Conservation (phyloP, 1,139 yeast species). For the Spathaspora sp. region DNA sequence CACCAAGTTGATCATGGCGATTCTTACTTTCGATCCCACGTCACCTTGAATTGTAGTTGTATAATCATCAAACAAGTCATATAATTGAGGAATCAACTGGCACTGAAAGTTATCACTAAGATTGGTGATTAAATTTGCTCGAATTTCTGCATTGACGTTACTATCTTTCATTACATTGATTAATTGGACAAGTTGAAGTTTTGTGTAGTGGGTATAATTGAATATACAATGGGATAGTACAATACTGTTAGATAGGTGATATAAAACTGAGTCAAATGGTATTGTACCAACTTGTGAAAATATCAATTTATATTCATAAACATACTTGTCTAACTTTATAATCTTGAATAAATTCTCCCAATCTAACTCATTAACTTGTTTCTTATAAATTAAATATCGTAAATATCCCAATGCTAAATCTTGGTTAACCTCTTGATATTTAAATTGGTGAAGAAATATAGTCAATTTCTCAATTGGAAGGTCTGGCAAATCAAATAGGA, state of each 20-base stretch:
- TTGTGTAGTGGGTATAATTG: slow-evolving; percentile 15
- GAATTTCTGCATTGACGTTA: slow-evolving; percentile 24
- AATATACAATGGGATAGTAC: slow-evolving; percentile 36
- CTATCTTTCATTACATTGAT: slow-evolving; percentile 18
- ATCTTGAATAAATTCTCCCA: slow-evolving; percentile 23
- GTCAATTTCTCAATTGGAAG: slow-evolving; percentile 4
- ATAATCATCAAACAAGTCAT: slow-evolving; percentile 54
- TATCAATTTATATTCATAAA: slow-evolving; percentile 24
- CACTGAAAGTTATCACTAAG: slow-evolving; percentile 44
- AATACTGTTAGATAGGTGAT: slow-evolving; percentile 25
- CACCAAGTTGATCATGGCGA: slow-evolving; percentile 32
- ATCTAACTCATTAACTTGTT: slow-evolving; percentile 6
- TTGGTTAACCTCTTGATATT: slow-evolving; percentile 28
- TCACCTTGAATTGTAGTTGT: slow-evolving; percentile 72
- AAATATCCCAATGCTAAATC: slow-evolving; percentile 35
- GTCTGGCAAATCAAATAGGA: slow-evolving; percentile 8
- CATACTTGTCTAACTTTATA: slow-evolving; percentile 15
- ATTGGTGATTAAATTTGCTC: slow-evolving; percentile 24
- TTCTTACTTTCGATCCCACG: slow-evolving; percentile 73
- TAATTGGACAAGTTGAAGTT: slow-evolving; percentile 14
- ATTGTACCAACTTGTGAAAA: slow-evolving; percentile 15
- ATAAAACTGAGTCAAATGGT: slow-evolving; percentile 20
- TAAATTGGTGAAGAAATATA: slow-evolving; percentile 18
- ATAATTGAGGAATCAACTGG: slow-evolving; percentile 23
- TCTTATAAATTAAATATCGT: slow-evolving; percentile 13